These are phyloP conservation scores for Sphaerobolus stellatus DNA, from an alignment of 1,284 basidiomycete species.

Conservation along the genomic window DNA sequence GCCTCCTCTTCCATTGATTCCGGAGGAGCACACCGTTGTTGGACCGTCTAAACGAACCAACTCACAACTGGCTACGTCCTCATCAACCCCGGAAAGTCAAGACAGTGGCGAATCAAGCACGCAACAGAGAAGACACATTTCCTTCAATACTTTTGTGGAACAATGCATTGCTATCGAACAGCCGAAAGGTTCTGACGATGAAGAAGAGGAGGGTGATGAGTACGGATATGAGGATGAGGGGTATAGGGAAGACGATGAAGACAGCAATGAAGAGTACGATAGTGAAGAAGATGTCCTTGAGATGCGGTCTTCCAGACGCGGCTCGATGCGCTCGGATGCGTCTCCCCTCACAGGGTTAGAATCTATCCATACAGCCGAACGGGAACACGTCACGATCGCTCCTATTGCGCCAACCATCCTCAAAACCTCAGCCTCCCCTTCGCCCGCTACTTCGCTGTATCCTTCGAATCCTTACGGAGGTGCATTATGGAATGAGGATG, in stretches of 20 bases:
- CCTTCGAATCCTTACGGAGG: background rate
- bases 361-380: conserved; percentile 31
- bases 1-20: conserved; percentile 55
- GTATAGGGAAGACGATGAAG: conserved; percentile 14
- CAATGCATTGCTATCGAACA: conserved; percentile 95
- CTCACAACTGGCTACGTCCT: background rate
- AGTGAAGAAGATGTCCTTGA: conserved; percentile 66
- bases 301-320: conserved; percentile 43
- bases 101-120: conserved; percentile 26
- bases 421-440: conserved; percentile 61
- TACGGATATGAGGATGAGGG: conserved; percentile 27
- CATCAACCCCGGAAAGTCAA: conserved; percentile 7
- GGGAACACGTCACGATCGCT: conserved; percentile 83
- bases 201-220: conserved; percentile 45
- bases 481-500: conserved; percentile 11
- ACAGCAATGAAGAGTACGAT: conserved; percentile 38
- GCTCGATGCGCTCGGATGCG: conserved; percentile 18
- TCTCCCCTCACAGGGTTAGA: conserved; percentile 27
- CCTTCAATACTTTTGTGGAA: conserved; percentile 97
- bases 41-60: too few relatives aligned
- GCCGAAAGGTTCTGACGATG: conserved; percentile 38
- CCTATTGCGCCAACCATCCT: conserved; percentile 92
- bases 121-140: conserved; percentile 77
- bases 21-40: conserved; percentile 14
- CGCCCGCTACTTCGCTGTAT: background rate